Base-by-base conservation (phyloP, 2,329 filamentous ascomycete genomes). In the Colletotrichum sp. region DNA sequence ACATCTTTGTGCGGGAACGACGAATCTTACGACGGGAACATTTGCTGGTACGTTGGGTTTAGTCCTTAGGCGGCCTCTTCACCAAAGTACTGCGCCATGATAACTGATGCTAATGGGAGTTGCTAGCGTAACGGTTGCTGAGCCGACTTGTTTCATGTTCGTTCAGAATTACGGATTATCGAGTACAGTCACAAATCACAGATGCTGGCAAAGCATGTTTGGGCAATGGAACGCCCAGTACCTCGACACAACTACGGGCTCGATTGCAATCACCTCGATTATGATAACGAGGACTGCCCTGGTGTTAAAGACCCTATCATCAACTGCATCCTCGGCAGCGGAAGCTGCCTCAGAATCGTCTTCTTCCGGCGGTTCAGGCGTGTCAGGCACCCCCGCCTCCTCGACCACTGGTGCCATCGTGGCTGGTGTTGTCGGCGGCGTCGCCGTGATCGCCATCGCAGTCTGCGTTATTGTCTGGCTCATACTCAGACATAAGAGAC, bases 381-480 rank as follows among this genome's bases (percentile, higher is more conserved):
- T 7, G 10, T 48, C 44, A 48, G n/a, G n/a, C 44, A 0, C 44
- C 32, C 6, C 32, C 10, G 44, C n/a, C 16, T 0, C 0, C 5
- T 32, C 30, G n/a, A 34, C 44, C 1, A 34, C 32, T 18, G 66
- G 66, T 13, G 32, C 32, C 66, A 59, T 68, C 52, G 52, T 69
- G 13, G 67, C 3, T 22, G 52, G 24, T 26, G 32, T 39, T 32
- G 55, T 69, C 8, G 18, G 67, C 10, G 34, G 55, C 32, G 16
- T 60, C 24, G 1, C 67, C 12, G 30, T 69, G 15, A 16, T 69
- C 10, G 67, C 67, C 32, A 44, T 28, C 18, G 34, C 67, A 32
- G 67, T 60, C 32, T 69, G 55, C 32, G 30, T 69, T 34, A 48
- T 69, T 4, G 67, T 60, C 6, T 69, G 67, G 67, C 32, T 69